These are phyloP conservation scores for Cetradonia linearis DNA, from an alignment of 495 filamentous ascomycete genomes.

Conservation along the genomic window DNA sequence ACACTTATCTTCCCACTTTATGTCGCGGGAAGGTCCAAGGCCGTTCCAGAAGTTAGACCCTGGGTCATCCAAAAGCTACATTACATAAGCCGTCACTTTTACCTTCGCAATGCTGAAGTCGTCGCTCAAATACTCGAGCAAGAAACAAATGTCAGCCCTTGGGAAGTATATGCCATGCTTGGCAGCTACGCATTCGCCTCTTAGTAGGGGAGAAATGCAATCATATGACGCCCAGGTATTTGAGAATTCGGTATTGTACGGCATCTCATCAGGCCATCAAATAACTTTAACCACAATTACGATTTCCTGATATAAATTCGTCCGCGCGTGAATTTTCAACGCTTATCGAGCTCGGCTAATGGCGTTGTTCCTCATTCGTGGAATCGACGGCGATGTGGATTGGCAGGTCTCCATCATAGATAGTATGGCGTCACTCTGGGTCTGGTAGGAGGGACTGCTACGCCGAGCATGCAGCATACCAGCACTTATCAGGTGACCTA, in stretches of 20 bases:
- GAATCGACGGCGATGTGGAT: too few relatives aligned
- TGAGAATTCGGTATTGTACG: neutral
- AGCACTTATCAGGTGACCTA: too few relatives aligned
- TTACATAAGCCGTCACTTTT: slow-evolving; percentile 25
- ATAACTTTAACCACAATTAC: neutral
- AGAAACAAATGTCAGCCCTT: slow-evolving; percentile 18
- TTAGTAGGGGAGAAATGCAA: neutral
- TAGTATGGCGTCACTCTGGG: slow-evolving; percentile 1
- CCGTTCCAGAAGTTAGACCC: slow-evolving; percentile 5
- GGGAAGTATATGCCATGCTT: slow-evolving; percentile 30
- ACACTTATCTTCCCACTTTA: slow-evolving; percentile 29
- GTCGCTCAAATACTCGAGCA: slow-evolving; percentile 24
- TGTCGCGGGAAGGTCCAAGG: slow-evolving; percentile 20
- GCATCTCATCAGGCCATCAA: neutral
- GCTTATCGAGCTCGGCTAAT: too few relatives aligned
- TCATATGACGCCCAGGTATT: neutral
- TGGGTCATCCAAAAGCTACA: slow-evolving; percentile 27
- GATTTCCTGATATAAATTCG: neutral
- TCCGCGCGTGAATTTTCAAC: too few relatives aligned
- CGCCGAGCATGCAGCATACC: neutral
- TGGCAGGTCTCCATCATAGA: neutral
- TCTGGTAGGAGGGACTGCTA: neutral
- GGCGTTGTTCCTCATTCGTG: too few relatives aligned
- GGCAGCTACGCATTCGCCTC: slow-evolving; percentile 29
- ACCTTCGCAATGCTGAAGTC: slow-evolving; percentile 24